Evolutionary conservation across 495 filamentous ascomycete species (phyloP), one percentile per base, ranked within the genome.

Genomic region (Hyaloscypha finlandica): DNA sequence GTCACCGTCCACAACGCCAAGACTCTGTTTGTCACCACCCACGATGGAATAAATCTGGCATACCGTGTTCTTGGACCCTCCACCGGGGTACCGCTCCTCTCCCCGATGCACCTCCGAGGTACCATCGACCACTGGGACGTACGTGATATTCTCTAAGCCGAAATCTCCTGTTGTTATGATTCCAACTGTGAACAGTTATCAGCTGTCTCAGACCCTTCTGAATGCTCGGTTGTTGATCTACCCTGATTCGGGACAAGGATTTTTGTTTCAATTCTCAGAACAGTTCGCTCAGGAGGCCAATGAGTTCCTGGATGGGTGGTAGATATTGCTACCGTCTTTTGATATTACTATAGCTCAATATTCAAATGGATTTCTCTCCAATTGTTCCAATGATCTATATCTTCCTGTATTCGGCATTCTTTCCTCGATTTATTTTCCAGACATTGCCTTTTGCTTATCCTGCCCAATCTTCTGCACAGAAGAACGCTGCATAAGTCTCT

Each of bases 381-480:
- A 25, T 37, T 1, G 35, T 37, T 37, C 35, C 12, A 12, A 16
- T 48, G 42, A 48, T 48, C 42, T 48, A 48, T 48, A 19, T 14
- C 4, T 37, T 14, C 9, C 14, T 45, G 8, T 19, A 45, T 45
- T 45, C 3, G 14, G 14, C 8, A 19, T 45, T 48, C 42, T 48
- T 19, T 14, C 16, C 8, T 48, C 4, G 14, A 14, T 63, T 35
- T 56, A 64, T n/a, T 57, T 31, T 11, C 51, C 51, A 39, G 62
- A 33, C 62, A 64, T 64, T 39, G 62, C 62, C 8, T 32, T 42
- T 29, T 29, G 33, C 42, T 51, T 65, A 29, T 65, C 63, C 63
- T 48, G 16, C 9, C 39, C 33, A 59, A 76, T 64, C 69, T 83
- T 80, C 48, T 75, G 74, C 53, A 85, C 73, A 19, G 74, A 73